phyloP scores from a whole-genome alignment of 1,284 basidiomycete genomes.

The Meira miltonrushii region DNA sequence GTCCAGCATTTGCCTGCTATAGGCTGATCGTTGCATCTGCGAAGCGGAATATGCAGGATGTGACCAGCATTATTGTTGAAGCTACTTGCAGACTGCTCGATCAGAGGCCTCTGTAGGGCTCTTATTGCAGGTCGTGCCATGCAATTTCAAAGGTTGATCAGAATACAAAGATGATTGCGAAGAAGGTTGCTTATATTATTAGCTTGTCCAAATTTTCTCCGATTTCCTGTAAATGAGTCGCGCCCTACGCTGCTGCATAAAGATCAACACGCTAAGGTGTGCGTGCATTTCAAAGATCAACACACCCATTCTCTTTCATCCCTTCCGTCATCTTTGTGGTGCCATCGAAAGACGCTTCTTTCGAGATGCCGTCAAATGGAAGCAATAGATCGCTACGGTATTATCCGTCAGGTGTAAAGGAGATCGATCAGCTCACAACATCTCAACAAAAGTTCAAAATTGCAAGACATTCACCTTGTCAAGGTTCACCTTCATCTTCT shows the following conservation, averaged over 20 bases:
- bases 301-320: background rate
- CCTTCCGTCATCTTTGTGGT: background rate
- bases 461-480: background rate
- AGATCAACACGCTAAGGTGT: background rate
- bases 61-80: background rate
- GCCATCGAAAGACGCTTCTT: background rate
- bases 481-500: background rate
- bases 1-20: too few species aligned
- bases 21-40: background rate
- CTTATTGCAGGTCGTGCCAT: background rate
- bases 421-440: background rate
- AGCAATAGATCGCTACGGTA: background rate
- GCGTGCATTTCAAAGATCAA: background rate
- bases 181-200: too few species aligned
- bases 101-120: background rate
- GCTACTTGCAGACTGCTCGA: background rate
- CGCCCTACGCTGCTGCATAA: background rate
- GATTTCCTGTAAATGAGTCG: background rate
- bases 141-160: background rate
- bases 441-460: background rate
- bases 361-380: background rate
- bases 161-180: background rate
- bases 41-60: background rate
- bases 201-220: background rate
- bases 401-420: background rate